Conservation (phyloP, 768 basidiomycete genomes). For the Trametes cinnabarina region DNA sequence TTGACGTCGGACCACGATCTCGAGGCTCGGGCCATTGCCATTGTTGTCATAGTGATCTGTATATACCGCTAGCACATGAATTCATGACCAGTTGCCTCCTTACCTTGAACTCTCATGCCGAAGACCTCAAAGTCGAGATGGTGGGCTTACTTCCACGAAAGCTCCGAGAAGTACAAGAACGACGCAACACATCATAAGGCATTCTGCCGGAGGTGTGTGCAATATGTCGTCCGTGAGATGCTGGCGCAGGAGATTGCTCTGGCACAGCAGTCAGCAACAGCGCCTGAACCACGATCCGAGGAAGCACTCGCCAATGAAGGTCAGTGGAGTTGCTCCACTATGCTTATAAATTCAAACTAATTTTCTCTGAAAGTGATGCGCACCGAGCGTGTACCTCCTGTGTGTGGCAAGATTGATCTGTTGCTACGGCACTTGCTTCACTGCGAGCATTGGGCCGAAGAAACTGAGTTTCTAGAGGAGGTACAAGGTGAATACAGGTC, state of each 20-base stretch:
- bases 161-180: not conserved
- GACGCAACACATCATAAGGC: not conserved
- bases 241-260: not conserved
- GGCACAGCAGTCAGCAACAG: not conserved
- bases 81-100: too few relatives aligned
- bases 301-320: not conserved
- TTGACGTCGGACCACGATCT: too few relatives aligned
- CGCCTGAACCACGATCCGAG: not conserved
- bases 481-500: too few relatives aligned
- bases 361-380: not conserved
- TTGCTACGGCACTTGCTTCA: not conserved
- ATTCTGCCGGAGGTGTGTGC: not conserved
- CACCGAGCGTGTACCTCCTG: not conserved
- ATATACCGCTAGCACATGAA: too few relatives aligned
- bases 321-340: not conserved
- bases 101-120: too few relatives aligned
- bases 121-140: not conserved
- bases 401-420: not conserved
- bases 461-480: not conserved
- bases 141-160: not conserved
- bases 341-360: not conserved
- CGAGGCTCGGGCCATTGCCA: too few relatives aligned
- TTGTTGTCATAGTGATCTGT: too few relatives aligned
- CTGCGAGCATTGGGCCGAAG: not conserved
- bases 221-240: not conserved